phyloP scores from a whole-genome alignment of 257 asterid genomes.

The Solanum sparsipilum region DNA sequence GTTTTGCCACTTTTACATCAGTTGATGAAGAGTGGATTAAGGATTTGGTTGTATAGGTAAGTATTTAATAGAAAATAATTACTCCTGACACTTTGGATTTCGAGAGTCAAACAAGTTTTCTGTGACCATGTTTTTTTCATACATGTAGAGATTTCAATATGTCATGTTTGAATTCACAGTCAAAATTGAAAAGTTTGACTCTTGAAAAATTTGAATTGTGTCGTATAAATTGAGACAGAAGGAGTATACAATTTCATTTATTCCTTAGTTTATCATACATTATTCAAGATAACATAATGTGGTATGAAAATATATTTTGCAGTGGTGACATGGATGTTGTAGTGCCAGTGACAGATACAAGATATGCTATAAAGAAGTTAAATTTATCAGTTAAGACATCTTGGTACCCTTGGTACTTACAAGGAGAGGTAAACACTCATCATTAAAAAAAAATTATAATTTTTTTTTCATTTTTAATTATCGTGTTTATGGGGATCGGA shows the following conservation, averaged over 20 bases:
- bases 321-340: constrained; percentile 28
- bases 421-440: constrained; percentile 15
- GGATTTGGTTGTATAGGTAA: constrained; percentile 19
- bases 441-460: not conserved
- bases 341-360: constrained; percentile 34
- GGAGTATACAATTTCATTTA: not conserved
- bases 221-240: not conserved
- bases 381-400: constrained; percentile 15
- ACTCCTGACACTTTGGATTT: fast-evolving
- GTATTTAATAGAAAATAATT: not conserved
- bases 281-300: not conserved
- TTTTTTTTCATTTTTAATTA: not conserved
- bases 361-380: constrained; percentile 28
- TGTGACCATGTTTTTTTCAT: not conserved
- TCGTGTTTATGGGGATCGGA: not conserved
- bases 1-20: constrained; percentile 13
- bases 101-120: not conserved
- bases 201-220: not conserved
- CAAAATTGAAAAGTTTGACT: not conserved
- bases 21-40: constrained; percentile 16
- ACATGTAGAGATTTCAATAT: not conserved
- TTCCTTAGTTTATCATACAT: not conserved
- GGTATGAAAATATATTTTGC: not conserved
- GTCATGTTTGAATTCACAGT: not conserved
- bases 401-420: constrained; percentile 38